Conservation (phyloP, 106 monocot species). For the Amphibolis antarctica region DNA sequence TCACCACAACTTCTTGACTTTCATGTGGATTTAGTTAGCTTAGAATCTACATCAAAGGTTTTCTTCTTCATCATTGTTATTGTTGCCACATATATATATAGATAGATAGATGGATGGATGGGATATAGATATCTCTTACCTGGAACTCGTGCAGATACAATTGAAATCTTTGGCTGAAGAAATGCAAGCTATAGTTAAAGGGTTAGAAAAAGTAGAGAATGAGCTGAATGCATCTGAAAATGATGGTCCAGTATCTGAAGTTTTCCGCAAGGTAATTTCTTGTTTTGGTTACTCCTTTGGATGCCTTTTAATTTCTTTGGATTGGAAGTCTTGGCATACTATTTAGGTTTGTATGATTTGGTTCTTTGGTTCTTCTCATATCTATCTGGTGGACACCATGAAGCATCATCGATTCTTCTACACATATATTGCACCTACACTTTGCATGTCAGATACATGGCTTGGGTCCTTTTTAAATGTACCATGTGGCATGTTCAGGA, state of each 20-base stretch:
- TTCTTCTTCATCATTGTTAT: constrained; percentile 1
- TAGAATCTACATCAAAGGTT: constrained; percentile 95
- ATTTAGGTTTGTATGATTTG: not conserved
- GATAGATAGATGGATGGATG: too few species aligned
- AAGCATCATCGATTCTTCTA: too few species aligned
- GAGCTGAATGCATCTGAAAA: constrained; percentile 72
- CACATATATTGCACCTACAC: too few species aligned
- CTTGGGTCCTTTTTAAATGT: too few species aligned
- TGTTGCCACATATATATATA: not conserved
- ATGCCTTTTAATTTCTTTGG: not conserved
- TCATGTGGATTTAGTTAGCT: constrained; percentile 56
- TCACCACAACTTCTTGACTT: constrained; percentile 81
- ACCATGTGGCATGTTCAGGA: too few species aligned
- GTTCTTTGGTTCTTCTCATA: too few species aligned
- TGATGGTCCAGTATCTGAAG: constrained; percentile 76
- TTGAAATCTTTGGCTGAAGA: constrained; percentile 67
- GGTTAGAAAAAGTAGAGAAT: constrained; percentile 58
- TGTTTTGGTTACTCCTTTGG: not conserved
- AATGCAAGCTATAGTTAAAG: constrained; percentile 76
- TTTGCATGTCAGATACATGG: too few species aligned
- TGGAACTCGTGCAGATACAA: constrained; percentile 14
- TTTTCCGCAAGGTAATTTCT: constrained; percentile 51
- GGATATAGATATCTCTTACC: too few species aligned
- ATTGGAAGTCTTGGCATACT: not conserved
- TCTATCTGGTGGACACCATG: too few species aligned